Conservation (phyloP, 1,284 basidiomycete species). For the Erythrobasidium hasegawianum region DNA sequence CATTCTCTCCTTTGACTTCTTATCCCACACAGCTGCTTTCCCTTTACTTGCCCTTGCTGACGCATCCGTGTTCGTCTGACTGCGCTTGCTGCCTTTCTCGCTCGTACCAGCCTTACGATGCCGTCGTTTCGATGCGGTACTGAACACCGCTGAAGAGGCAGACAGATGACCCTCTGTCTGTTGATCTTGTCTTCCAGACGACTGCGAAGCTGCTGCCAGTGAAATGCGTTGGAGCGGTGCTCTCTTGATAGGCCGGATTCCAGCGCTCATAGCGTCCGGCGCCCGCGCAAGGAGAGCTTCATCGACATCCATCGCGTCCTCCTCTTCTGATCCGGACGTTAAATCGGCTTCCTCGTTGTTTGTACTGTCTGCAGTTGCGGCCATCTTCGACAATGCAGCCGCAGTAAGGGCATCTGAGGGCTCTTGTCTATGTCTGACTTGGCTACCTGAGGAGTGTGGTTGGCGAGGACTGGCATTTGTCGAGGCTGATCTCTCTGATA, state of each 20-base stretch:
- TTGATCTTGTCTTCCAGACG: neutral
- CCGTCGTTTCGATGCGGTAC: slow-evolving; percentile 19
- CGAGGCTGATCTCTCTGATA: slow-evolving; percentile 12
- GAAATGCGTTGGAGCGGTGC: slow-evolving; percentile 7
- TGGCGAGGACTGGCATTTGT: neutral
- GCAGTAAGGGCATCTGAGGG: neutral
- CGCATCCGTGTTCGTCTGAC: slow-evolving; percentile 11
- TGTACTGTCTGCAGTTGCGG: neutral
- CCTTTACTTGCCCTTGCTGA: neutral
- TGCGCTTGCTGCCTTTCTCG: slow-evolving; percentile 36
- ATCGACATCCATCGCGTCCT: slow-evolving; percentile 7
- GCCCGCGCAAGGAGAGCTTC: slow-evolving; percentile 12
- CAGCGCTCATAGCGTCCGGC: slow-evolving; percentile 32
- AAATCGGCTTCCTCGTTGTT: neutral
- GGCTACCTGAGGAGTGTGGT: neutral
- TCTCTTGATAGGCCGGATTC: slow-evolving; percentile 6
- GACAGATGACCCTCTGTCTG: neutral
- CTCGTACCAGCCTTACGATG: slow-evolving; percentile 32
- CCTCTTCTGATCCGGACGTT: slow-evolving; percentile 4
- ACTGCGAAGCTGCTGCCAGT: neutral
- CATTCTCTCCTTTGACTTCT: neutral
- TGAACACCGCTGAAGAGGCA: neutral
- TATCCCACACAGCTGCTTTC: neutral
- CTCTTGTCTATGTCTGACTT: neutral
- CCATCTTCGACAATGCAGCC: neutral